Evolutionary conservation across 208 protist genomes (phyloP).

Genomic region (Phytomonas sp.): DNA sequence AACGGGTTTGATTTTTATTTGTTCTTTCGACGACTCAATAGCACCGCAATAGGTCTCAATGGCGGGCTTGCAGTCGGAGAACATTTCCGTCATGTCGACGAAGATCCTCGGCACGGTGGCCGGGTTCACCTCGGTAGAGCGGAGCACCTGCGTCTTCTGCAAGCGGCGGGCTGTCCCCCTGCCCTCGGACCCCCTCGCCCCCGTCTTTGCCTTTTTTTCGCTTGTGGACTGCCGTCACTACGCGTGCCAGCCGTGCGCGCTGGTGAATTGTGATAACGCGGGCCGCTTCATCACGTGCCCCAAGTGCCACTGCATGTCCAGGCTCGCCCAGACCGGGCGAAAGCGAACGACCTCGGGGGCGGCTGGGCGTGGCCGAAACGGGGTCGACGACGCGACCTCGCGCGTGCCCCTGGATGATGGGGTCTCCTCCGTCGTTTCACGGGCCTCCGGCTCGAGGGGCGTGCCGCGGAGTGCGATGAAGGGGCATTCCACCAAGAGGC

Average conservation of each 20-base stretch:
- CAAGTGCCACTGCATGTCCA: constrained; percentile 61
- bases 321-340: constrained; percentile 65
- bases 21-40: no score
- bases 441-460: constrained; percentile 17
- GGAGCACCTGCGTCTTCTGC: constrained; percentile 63
- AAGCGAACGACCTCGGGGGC: constrained; percentile 20
- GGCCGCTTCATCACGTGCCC: constrained; percentile 67
- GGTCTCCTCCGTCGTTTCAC: constrained; percentile 49
- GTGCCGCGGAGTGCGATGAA: constrained; percentile 44
- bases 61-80: constrained; percentile 71
- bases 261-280: constrained; percentile 75
- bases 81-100: constrained; percentile 63
- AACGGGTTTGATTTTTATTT: not conserved
- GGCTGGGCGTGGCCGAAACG: constrained; percentile 4
- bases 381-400: not conserved
- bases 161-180: constrained; percentile 27
- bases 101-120: constrained; percentile 8
- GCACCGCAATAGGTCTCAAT: constrained; percentile 14
- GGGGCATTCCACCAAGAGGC: constrained; percentile 23
- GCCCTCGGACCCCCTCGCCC: constrained; percentile 58
- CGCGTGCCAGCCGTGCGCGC: constrained; percentile 82
- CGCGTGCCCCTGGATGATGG: constrained; percentile 70
- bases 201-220: constrained; percentile 83
- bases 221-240: constrained; percentile 87
- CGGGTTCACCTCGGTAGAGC: constrained; percentile 19